A percentile compares a stretch with the other conserved stretches of the same genome.
Conservation (phyloP, 2,329 filamentous ascomycete genomes). For the Penicillium sp. region DNA sequence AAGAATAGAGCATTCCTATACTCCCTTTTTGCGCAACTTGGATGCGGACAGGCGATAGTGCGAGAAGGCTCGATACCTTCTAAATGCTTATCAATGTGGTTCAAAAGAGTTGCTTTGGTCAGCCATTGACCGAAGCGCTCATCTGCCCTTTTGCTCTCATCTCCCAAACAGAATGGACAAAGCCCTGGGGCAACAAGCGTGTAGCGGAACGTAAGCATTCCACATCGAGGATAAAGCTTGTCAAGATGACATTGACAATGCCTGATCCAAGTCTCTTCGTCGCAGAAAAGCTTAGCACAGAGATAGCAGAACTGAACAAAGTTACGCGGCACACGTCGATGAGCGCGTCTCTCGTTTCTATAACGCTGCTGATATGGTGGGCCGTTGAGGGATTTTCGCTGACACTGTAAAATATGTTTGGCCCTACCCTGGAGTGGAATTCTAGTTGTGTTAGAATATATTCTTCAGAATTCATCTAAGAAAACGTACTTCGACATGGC, state of each 20-base stretch:
- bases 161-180: slow-evolving; percentile 7
- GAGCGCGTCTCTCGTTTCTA: slow-evolving; percentile 10
- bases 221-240: slow-evolving; percentile 2
- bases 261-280: background rate
- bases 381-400: slow-evolving; percentile 4
- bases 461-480: background rate
- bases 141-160: slow-evolving; percentile 5
- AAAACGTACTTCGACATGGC: too few relatives aligned
- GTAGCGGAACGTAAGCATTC: slow-evolving; percentile 9
- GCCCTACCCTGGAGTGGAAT: slow-evolving; percentile 5
- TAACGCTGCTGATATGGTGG: slow-evolving; percentile 11
- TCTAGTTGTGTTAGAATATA: slow-evolving; percentile 2
- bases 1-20: background rate
- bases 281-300: background rate
- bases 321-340: slow-evolving; percentile 1
- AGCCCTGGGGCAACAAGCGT: slow-evolving; percentile 10
- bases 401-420: slow-evolving; percentile 15
- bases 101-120: slow-evolving; percentile 11
- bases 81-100: slow-evolving; percentile 10
- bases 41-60: slow-evolving; percentile 2
- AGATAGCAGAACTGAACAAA: slow-evolving; percentile 18
- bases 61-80: background rate
- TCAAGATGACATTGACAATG: slow-evolving; percentile 6
- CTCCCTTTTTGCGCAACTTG: slow-evolving; percentile 1
- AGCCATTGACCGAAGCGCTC: slow-evolving; percentile 16